Conservation (phyloP, 495 filamentous ascomycete species). For the Neurospora africana region DNA sequence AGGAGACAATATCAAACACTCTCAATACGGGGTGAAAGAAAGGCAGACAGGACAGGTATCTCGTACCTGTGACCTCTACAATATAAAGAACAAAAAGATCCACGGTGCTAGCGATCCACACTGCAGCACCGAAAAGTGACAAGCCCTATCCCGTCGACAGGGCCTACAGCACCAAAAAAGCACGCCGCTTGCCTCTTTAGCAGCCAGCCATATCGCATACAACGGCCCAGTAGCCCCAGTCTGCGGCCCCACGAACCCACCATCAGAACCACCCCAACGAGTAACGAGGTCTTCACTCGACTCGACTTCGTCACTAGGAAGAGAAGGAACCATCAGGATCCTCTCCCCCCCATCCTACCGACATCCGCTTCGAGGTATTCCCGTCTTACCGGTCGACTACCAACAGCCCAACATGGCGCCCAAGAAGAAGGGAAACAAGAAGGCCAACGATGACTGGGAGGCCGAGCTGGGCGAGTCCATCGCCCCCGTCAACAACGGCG, state of each 20-base stretch:
- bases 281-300: neutral
- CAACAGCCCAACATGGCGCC: conserved; percentile 55
- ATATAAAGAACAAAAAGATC: neutral
- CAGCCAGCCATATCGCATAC: neutral
- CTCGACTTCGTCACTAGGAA: neutral
- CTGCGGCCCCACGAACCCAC: neutral
- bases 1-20: neutral
- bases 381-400: neutral
- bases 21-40: neutral
- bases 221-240: neutral
- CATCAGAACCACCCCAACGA: neutral
- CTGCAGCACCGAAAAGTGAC: neutral
- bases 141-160: neutral
- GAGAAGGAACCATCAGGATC: neutral
- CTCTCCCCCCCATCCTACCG: neutral
- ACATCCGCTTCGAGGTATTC: neutral
- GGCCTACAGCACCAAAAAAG: neutral
- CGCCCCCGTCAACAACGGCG: conserved; percentile 35
- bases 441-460: conserved; percentile 89
- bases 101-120: neutral
- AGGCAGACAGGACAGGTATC: neutral
- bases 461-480: conserved; percentile 78
- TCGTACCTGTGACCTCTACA: neutral
- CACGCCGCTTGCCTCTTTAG: neutral
- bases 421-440: conserved; percentile 88